These are phyloP conservation scores for Aureobasidium sp. DNA, from an alignment of 2,329 filamentous ascomycete species.

Conservation along the genomic window DNA sequence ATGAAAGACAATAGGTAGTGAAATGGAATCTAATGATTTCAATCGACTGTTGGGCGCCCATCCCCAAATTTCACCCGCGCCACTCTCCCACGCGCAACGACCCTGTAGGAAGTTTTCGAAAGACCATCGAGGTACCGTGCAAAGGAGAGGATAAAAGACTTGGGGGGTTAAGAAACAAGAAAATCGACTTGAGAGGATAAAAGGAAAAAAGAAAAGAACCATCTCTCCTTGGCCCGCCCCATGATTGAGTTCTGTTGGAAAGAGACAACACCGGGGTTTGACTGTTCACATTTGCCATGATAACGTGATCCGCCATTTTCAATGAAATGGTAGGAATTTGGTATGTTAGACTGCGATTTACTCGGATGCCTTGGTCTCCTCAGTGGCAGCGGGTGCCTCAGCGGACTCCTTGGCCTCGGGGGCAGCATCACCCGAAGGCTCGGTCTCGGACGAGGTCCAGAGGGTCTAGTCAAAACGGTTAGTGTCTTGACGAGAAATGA, in stretches of 20 bases:
- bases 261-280: slow-evolving; percentile 11
- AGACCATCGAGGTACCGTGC: background rate
- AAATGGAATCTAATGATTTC: slow-evolving; percentile 11
- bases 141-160: slow-evolving; percentile 6
- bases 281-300: slow-evolving; percentile 13
- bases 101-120: background rate
- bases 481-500: background rate
- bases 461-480: slow-evolving; percentile 60
- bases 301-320: slow-evolving; percentile 11
- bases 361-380: slow-evolving; percentile 38
- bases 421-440: slow-evolving; percentile 53
- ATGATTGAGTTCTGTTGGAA: slow-evolving; percentile 10
- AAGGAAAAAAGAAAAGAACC: slow-evolving; percentile 9
- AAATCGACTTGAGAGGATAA: slow-evolving; percentile 4
- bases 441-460: slow-evolving; percentile 98
- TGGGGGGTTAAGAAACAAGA: background rate
- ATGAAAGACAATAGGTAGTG: background rate
- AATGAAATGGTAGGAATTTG: slow-evolving; percentile 3
- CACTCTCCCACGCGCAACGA: background rate
- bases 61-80: slow-evolving; percentile 3
- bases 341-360: slow-evolving; percentile 18
- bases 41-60: slow-evolving; percentile 9
- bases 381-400: slow-evolving; percentile 41
- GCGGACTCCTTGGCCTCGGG: slow-evolving; percentile 44
- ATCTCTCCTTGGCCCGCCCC: slow-evolving; percentile 11